A percentile compares a stretch with the other conserved stretches of the same genome.
These are phyloP conservation scores for Coprinopsis strossmayeri DNA, from an alignment of 768 basidiomycete species.

Conservation along the genomic window DNA sequence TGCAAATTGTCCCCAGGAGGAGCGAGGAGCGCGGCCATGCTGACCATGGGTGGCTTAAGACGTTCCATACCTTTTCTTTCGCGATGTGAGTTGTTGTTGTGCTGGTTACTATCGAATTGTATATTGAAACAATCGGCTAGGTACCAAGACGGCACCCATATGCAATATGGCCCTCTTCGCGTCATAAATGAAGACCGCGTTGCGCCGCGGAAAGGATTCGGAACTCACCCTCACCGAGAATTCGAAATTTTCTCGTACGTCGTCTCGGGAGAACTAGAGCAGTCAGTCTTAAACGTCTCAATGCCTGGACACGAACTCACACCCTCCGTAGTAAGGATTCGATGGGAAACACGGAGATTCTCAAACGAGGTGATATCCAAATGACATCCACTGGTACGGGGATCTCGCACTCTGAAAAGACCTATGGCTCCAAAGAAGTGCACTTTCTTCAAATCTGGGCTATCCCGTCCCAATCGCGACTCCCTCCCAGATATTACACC, in stretches of 20 bases:
- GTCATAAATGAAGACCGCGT: conserved; percentile 96
- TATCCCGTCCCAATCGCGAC: conserved; percentile 32
- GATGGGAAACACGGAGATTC: conserved; percentile 85
- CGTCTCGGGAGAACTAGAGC: conserved; percentile 71
- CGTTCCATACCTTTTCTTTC: conserved; percentile 81
- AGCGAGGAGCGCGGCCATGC: conserved; percentile 65
- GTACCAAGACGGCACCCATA: conserved; percentile 55
- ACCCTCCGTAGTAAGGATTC: conserved; percentile 66
- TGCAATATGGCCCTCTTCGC: conserved; percentile 66
- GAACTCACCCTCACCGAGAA: conserved; percentile 75
- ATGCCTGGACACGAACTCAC: conserved; percentile 2
- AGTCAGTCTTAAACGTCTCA: conserved; percentile 39
- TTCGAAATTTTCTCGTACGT: conserved; percentile 93
- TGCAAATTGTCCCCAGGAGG: conserved; percentile 43
- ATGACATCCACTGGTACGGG: conserved; percentile 91
- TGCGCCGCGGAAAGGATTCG: conserved; percentile 69
- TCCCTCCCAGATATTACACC: conserved; percentile 80
- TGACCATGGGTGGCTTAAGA: conserved; percentile 84
- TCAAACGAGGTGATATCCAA: conserved; percentile 86
- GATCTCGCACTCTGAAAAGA: conserved; percentile 71
- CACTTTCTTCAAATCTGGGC: conserved; percentile 55
- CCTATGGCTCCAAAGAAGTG: conserved; percentile 31
- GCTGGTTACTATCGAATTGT: not conserved
- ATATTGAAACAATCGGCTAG: too few species aligned
- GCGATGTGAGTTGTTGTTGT: conserved; percentile 33